These are phyloP conservation scores for Populus pruinosa DNA, from an alignment of 345 rosid genomes.

Conservation along the genomic window DNA sequence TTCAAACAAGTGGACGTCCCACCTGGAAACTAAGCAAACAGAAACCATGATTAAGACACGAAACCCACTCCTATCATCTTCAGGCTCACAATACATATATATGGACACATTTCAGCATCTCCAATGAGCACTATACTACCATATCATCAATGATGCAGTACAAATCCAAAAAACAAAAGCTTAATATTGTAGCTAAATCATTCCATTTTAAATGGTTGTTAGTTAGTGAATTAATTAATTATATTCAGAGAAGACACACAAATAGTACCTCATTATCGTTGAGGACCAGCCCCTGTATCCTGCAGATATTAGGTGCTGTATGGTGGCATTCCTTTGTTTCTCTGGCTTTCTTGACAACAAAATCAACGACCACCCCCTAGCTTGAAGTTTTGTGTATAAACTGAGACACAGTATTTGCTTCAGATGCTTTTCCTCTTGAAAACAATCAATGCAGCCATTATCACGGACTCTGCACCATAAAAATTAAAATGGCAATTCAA, in stretches of 20 bases:
- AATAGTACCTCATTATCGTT: constrained; percentile 67
- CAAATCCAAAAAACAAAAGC: neutral
- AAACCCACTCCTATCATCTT: no score
- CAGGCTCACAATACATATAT: no score
- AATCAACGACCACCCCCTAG: constrained; percentile 58
- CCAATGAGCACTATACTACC: neutral
- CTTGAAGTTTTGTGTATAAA: constrained; percentile 48
- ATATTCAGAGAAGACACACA: neutral
- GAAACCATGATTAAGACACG: no score
- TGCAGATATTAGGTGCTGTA: constrained; percentile 39
- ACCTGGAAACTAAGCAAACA: neutral
- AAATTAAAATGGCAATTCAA: neutral
- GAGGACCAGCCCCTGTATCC: constrained; percentile 62
- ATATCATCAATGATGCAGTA: neutral
- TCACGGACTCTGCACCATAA: constrained; percentile 29
- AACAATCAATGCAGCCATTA: constrained; percentile 25
- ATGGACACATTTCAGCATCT: neutral
- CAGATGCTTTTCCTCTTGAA: constrained; percentile 42
- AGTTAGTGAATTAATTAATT: neutral
- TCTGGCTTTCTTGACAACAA: constrained; percentile 53
- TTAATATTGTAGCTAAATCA: neutral
- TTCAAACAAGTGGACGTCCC: neutral
- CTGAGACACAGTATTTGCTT: constrained; percentile 32
- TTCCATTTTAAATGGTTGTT: neutral
- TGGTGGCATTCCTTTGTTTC: constrained; percentile 34